phyloP scores from a whole-genome alignment of 2,329 filamentous ascomycete genomes.

The Diaporthe sp. region DNA sequence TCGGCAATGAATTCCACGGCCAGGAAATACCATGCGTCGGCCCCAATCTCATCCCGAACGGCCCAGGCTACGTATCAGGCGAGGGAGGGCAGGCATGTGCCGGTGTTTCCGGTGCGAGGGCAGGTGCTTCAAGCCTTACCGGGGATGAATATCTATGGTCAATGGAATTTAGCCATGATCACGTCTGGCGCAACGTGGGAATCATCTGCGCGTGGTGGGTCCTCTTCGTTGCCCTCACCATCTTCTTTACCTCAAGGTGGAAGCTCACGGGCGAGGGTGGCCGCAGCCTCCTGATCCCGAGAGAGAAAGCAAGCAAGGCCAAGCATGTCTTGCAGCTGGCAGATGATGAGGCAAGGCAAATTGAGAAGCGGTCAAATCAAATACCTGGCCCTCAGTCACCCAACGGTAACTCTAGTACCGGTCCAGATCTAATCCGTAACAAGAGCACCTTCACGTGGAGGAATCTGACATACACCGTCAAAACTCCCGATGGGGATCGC shows the following conservation, averaged over 20 bases:
- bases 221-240: constrained; percentile 65
- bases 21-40: constrained; percentile 15
- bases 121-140: not conserved
- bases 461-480: constrained; percentile 67
- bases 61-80: not conserved
- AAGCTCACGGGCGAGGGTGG: constrained; percentile 1
- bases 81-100: not conserved
- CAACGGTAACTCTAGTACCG: constrained; percentile 31
- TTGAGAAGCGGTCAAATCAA: not conserved
- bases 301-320: not conserved
- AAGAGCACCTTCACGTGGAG: constrained; percentile 74
- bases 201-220: constrained; percentile 73
- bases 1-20: constrained; percentile 76
- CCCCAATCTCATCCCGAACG: constrained; percentile 18
- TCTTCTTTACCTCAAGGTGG: constrained; percentile 13
- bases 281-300: not conserved
- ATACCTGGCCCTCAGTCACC: not conserved
- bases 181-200: constrained; percentile 70
- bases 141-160: constrained; percentile 18
- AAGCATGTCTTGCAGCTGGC: not conserved
- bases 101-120: not conserved
- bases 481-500: constrained; percentile 69
- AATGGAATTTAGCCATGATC: constrained; percentile 37
- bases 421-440: constrained; percentile 63
- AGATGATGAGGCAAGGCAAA: not conserved